These are phyloP conservation scores for Lodderomyces orthopsilosis DNA, from an alignment of 1,139 yeast genomes.

Conservation along the genomic window DNA sequence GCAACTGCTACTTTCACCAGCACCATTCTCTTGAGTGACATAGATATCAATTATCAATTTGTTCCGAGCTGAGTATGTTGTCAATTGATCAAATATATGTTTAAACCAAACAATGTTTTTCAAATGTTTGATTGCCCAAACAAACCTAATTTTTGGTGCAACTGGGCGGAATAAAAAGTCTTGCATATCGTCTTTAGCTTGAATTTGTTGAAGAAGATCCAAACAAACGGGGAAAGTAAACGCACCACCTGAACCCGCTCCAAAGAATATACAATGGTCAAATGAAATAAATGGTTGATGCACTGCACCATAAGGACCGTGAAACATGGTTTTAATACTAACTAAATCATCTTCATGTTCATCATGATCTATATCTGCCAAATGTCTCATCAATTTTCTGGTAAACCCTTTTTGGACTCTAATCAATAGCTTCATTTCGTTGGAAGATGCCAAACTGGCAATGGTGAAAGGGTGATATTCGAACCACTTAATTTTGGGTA, in stretches of 20 bases:
- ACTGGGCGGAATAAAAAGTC: conserved; percentile 37
- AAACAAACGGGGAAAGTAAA: conserved; percentile 47
- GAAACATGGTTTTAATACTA: conserved; percentile 29
- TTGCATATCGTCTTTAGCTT: conserved; percentile 21
- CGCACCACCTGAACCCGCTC: conserved; percentile 50
- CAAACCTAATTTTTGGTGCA: conserved; percentile 25
- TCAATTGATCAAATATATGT: conserved; percentile 27
- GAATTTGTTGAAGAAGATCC: conserved; percentile 31
- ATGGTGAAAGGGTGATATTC: conserved; percentile 52
- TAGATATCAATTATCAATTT: conserved; percentile 22
- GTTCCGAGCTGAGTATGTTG: conserved; percentile 24
- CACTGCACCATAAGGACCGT: conserved; percentile 48
- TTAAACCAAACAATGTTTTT: conserved; percentile 39
- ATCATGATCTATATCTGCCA: conserved; percentile 11
- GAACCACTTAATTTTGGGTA: conserved; percentile 31
- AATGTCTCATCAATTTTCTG: conserved; percentile 24
- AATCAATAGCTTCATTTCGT: conserved; percentile 39
- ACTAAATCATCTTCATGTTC: conserved; percentile 9
- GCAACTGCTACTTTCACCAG: background rate
- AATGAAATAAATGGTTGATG: conserved; percentile 43
- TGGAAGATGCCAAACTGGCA: conserved; percentile 34
- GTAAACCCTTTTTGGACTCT: conserved; percentile 46
- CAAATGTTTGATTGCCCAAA: conserved; percentile 32
- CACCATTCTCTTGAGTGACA: conserved; percentile 17
- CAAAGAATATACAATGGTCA: conserved; percentile 37